A percentile compares a stretch with the other conserved stretches of the same genome.
Conservation (phyloP, 164 flowering plant genomes). For the Liquidambar formosana region DNA sequence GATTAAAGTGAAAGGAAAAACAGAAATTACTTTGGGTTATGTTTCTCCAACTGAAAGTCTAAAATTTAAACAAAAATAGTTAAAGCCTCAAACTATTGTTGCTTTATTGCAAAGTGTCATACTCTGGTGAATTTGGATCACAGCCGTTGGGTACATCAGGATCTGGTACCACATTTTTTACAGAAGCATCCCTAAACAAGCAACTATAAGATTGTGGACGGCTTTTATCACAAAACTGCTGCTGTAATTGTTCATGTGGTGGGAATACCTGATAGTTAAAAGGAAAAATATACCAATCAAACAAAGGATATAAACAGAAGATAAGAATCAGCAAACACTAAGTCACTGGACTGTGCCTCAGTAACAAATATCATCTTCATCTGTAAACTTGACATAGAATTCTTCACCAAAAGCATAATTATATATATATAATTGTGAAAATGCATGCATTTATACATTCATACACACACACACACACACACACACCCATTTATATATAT, state of each 20-base stretch:
- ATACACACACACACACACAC: too few relatives aligned
- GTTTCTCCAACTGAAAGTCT: slow-evolving; percentile 1
- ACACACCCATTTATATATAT: too few relatives aligned
- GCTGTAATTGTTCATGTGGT: slow-evolving; percentile 67
- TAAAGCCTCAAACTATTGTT: not conserved
- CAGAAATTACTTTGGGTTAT: not conserved
- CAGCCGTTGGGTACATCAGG: slow-evolving; percentile 83
- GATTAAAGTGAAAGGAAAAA: slow-evolving; percentile 1
- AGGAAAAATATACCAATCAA: slow-evolving; percentile 3
- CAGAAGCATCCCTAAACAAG: slow-evolving; percentile 44
- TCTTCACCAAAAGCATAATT: not conserved
- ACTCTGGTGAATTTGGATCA: slow-evolving; percentile 80
- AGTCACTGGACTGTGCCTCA: not conserved
- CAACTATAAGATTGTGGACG: slow-evolving; percentile 45
- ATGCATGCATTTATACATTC: too few relatives aligned
- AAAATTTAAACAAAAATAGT: not conserved
- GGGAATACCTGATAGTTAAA: slow-evolving; percentile 44
- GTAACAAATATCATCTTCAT: not conserved
- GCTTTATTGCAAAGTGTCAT: slow-evolving; percentile 29
- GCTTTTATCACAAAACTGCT: slow-evolving; percentile 52
- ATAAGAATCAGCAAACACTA: not conserved
- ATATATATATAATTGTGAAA: too few relatives aligned
- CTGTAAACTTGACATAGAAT: not conserved
- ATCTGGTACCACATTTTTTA: slow-evolving; percentile 68
- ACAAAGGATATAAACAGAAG: not conserved